phyloP scores from a whole-genome alignment of 345 rosid species.

The Jatropha curcas region DNA sequence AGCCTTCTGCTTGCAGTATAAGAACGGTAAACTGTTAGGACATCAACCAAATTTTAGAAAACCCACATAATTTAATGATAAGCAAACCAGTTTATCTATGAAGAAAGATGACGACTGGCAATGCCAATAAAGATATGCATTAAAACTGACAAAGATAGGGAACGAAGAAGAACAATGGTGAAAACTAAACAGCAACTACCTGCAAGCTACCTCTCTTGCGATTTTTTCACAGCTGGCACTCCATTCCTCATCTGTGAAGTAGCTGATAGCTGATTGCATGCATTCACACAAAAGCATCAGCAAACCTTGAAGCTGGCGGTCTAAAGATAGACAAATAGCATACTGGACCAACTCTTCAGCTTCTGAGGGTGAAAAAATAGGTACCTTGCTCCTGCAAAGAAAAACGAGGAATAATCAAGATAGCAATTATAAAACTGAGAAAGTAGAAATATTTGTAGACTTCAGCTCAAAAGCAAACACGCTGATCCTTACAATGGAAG shows the following conservation, averaged over 20 bases:
- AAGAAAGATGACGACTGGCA: not conserved
- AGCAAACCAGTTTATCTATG: not conserved
- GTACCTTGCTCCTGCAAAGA: slow-evolving; percentile 48
- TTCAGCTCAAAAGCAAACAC: slow-evolving; percentile 12
- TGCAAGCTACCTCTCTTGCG: slow-evolving; percentile 64
- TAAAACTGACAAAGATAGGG: not conserved
- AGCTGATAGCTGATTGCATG: slow-evolving; percentile 48
- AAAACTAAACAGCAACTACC: slow-evolving; percentile 38
- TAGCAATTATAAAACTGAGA: not conserved
- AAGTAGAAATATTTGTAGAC: slow-evolving; percentile 15
- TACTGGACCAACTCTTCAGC: slow-evolving; percentile 60
- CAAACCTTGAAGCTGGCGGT: slow-evolving; percentile 66
- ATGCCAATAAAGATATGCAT: not conserved
- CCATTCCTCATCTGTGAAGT: slow-evolving; percentile 82
- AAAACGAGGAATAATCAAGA: slow-evolving; percentile 5
- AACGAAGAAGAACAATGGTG: not conserved
- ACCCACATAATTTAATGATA: not conserved
- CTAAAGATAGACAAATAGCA: slow-evolving; percentile 49
- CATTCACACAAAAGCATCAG: slow-evolving; percentile 50
- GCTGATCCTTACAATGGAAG: not conserved
- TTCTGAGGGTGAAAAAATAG: slow-evolving; percentile 51
- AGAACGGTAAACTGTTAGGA: not conserved
- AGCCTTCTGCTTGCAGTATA: not conserved
- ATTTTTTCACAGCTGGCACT: slow-evolving; percentile 52
- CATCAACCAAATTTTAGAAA: slow-evolving; percentile 2